Evolutionary conservation across 176 grass and related monocot genomes (phyloP).

Genomic region (maize (Zea mays)): Zm-B73-REFERENCE-NAM-5.0 NC_050100.1:14205001-14205500

Average conservation of each 20-base stretch:
- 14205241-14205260: background rate
- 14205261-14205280: slow-evolving; percentile 36
- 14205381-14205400: slow-evolving; percentile 64
- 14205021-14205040: slow-evolving; percentile 97
- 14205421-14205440: background rate
- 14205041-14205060: slow-evolving; percentile 91
- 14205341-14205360: slow-evolving; percentile 82
- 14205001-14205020: slow-evolving; percentile 70
- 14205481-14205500: background rate
- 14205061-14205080: slow-evolving; percentile 63
- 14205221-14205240: background rate
- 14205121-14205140: slow-evolving; percentile 82
- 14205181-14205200: slow-evolving; percentile 1
- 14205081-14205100: slow-evolving; percentile 82
- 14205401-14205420: slow-evolving; percentile 56
- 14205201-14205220: background rate
- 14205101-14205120: slow-evolving; percentile 83
- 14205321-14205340: slow-evolving; percentile 78
- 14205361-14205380: slow-evolving; percentile 90
- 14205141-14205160: slow-evolving; percentile 72
- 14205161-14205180: slow-evolving; percentile 59
- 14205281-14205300: slow-evolving; percentile 60
- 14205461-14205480: slow-evolving; percentile 6
- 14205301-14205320: slow-evolving; percentile 91
- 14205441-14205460: background rate